Base-by-base conservation (phyloP, 768 basidiomycete species). In the Pilatotrama ljubarskyi region DNA sequence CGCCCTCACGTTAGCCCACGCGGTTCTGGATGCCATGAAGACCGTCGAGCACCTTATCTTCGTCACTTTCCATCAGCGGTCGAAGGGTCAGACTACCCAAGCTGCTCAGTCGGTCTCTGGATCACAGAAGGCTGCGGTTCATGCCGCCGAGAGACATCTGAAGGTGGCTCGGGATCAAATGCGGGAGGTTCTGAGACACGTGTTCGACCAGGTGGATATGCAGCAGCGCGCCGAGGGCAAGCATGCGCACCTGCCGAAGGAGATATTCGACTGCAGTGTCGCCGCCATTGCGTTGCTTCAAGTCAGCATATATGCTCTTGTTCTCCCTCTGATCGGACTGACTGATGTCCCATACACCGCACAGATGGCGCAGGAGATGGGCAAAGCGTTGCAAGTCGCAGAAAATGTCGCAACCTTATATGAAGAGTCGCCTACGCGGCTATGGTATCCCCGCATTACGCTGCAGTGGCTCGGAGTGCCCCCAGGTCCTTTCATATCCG, bases 261-360 rank as follows among this genome's bases (percentile, higher is more conserved):
- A 75, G 46, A 66, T 72, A 1, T 71, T 70, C 24, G 73, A 77
- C 41, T 64, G 75, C 36, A 77, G 76, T 59, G 69, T 77, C 15
- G 76, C 77, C 46, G 73, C 77, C 64, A 77, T 78, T 26, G 78
- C 78, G 2, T 61, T 80, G 25, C 65, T 81, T n/a, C 78, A 81
- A 75, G 79, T 79, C 58, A 41, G 68, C 41, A 18, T 5, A 38
- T 8, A 20, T 5, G n/a, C n/a, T n/a, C n/a, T 18, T 20, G 14
- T 29, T 29, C 29, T 29, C 37, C 13, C 40, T 18, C 29, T 43
- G 17, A n/a, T n/a, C 20, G 15, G 25, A 22, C 11, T 48, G 1
- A 57, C 15, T 17, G 26, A 15, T 14, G 58, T 32, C 13, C 32
- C 20, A 51, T 51, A 57, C 26, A 10, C 22, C 26, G 22, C 11